phyloP scores from a whole-genome alignment of 805 yeast genomes.

The Pichia paraexigua region DNA sequence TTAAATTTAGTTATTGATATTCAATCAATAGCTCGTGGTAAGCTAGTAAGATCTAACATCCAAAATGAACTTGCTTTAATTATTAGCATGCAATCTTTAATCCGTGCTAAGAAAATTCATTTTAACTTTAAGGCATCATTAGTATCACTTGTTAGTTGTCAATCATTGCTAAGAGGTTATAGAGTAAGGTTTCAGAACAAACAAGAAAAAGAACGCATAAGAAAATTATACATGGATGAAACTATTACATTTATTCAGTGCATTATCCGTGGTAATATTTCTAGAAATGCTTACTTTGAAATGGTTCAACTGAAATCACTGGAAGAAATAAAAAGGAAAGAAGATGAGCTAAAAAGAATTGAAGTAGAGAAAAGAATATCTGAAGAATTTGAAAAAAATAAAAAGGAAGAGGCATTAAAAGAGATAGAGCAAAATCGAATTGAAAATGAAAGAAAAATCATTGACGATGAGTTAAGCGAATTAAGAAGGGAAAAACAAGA shows the following conservation, averaged over 20 bases:
- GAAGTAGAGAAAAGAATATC: constrained; percentile 31
- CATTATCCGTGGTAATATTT: constrained; percentile 38
- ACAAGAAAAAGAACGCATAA: not conserved
- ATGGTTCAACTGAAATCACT: constrained; percentile 68
- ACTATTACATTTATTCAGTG: not conserved
- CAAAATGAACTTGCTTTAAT: not conserved
- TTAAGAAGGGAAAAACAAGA: not conserved
- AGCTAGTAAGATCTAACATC: not conserved
- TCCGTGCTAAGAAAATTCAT: constrained; percentile 57
- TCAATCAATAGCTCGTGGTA: constrained; percentile 59
- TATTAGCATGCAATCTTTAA: constrained; percentile 44
- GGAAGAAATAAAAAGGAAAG: constrained; percentile 86
- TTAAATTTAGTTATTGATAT: constrained; percentile 53
- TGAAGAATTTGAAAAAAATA: constrained; percentile 31
- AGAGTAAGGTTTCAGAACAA: not conserved
- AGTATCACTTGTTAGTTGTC: constrained; percentile 59
- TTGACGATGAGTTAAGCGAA: not conserved
- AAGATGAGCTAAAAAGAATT: constrained; percentile 51
- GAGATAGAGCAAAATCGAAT: not conserved
- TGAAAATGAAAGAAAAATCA: not conserved
- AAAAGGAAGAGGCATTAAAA: constrained; percentile 18
- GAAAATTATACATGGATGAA: not conserved
- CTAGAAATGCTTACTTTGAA: constrained; percentile 40
- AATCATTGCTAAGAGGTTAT: constrained; percentile 22
- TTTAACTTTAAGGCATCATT: constrained; percentile 39